Evolutionary conservation across 2,329 filamentous ascomycete genomes (phyloP).

Genomic region (Colletotrichum australisinense): DNA sequence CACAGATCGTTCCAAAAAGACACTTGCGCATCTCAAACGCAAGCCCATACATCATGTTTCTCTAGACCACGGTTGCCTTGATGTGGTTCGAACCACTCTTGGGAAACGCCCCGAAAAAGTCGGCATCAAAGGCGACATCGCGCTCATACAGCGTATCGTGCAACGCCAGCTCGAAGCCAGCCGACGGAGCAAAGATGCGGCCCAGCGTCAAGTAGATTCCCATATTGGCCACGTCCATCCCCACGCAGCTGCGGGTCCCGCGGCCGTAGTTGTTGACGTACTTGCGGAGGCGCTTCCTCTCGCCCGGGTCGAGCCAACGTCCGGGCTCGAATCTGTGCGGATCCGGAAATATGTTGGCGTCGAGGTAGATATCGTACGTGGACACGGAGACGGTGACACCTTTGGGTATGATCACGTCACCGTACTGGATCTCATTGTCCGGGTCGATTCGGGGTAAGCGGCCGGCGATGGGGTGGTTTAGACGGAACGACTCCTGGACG

Average conservation of each 20-base stretch:
- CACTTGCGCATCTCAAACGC: no score
- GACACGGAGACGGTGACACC: neutral
- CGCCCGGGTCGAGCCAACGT: neutral
- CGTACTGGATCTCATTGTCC: neutral
- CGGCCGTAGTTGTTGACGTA: neutral
- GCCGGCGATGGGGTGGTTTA: neutral
- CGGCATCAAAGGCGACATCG: neutral
- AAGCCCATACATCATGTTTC: no score
- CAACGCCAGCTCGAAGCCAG: neutral
- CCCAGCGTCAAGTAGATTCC: neutral
- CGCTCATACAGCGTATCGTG: neutral
- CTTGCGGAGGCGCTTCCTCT: neutral
- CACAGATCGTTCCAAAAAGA: no score
- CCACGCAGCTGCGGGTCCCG: neutral
- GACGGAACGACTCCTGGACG: neutral
- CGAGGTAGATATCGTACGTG: neutral
- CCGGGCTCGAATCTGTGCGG: neutral
- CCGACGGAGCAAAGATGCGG: neutral
- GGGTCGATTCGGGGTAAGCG: neutral
- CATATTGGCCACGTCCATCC: neutral
- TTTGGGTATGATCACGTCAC: neutral
- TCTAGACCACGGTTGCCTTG: neutral
- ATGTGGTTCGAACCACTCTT: neutral
- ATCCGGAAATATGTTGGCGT: neutral
- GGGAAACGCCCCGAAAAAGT: neutral